Evolutionary conservation across 768 basidiomycete species (phyloP).

Genomic region (Xerocomellus amylosporus): DNA sequence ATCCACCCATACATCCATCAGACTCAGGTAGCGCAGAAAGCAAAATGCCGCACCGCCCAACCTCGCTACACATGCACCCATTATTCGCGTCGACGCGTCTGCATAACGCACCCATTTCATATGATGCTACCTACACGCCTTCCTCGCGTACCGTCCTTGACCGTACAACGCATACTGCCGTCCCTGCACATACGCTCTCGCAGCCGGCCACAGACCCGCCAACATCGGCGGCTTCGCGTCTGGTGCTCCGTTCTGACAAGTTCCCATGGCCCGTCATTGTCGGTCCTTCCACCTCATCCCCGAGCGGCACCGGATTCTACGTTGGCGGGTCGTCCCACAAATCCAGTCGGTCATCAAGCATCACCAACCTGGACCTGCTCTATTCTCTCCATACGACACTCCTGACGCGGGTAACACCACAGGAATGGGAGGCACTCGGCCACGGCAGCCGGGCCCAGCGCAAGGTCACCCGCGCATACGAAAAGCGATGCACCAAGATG

Average conservation of each 20-base stretch:
- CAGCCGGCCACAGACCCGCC: slow-evolving; percentile 68
- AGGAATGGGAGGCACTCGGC: slow-evolving; percentile 64
- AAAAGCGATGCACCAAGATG: slow-evolving; percentile 58
- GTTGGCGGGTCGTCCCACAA: slow-evolving; percentile 22
- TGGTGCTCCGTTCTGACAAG: slow-evolving; percentile 54
- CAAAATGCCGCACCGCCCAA: slow-evolving; percentile 22
- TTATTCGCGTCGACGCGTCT: slow-evolving; percentile 54
- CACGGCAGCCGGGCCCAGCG: slow-evolving; percentile 55
- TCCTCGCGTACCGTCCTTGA: slow-evolving; percentile 58
- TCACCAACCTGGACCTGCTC: slow-evolving; percentile 66
- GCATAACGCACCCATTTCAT: slow-evolving; percentile 60
- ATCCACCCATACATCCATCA: slow-evolving; percentile 6
- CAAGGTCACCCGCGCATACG: slow-evolving; percentile 58
- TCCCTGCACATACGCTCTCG: slow-evolving; percentile 53
- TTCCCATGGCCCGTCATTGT: slow-evolving; percentile 63
- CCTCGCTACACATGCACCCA: slow-evolving; percentile 59
- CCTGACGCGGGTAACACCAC: slow-evolving; percentile 51
- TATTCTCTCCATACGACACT: slow-evolving; percentile 58
- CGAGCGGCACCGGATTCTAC: slow-evolving; percentile 28
- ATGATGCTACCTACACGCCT: slow-evolving; percentile 55
- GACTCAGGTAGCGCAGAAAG: slow-evolving; percentile 25
- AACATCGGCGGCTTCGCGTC: slow-evolving; percentile 40
- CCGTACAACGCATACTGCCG: slow-evolving; percentile 48
- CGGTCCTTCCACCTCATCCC: slow-evolving; percentile 32
- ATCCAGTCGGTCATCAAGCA: slow-evolving; percentile 27